A percentile compares a stretch with the other conserved stretches of the same genome.
These are phyloP conservation scores for Venturia aucupariae DNA, from an alignment of 2,329 filamentous ascomycete genomes.

Conservation along the genomic window DNA sequence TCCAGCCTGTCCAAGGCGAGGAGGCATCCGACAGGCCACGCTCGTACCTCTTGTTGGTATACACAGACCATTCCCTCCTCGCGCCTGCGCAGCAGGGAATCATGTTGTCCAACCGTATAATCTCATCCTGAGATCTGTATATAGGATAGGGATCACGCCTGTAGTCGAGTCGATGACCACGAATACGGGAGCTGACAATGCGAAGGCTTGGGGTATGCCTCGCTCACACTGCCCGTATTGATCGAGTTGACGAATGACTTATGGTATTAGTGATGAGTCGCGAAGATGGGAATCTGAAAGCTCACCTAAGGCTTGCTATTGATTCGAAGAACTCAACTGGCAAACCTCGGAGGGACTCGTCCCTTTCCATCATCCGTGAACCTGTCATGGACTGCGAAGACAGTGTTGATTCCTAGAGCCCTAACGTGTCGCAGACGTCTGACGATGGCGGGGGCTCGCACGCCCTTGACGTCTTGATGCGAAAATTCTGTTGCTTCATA, in stretches of 20 bases:
- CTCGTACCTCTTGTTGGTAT: background rate
- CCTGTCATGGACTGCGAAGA: slow-evolving; percentile 3
- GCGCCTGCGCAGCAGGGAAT: background rate
- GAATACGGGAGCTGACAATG: slow-evolving; percentile 1
- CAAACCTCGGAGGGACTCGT: background rate
- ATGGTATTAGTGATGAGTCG: background rate
- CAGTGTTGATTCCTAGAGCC: slow-evolving; percentile 2
- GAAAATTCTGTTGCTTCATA: background rate
- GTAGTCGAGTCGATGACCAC: background rate
- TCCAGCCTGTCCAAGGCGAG: slow-evolving; percentile 2
- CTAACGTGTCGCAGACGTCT: background rate
- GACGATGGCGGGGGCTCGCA: background rate
- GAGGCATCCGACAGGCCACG: slow-evolving; percentile 1
- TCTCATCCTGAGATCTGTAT: background rate
- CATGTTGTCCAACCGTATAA: background rate
- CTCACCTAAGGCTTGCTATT: background rate
- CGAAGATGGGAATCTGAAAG: background rate
- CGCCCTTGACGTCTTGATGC: background rate
- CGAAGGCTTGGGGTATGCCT: background rate
- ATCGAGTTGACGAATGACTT: slow-evolving; percentile 2
- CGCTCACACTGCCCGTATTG: slow-evolving; percentile 1
- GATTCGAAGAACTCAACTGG: slow-evolving; percentile 8
- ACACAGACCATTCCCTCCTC: background rate
- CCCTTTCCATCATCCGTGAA: slow-evolving; percentile 1
- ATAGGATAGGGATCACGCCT: background rate